Evolutionary conservation across 495 filamentous ascomycete genomes (phyloP).

Genomic region (Pseudotulostoma volvatum): DNA sequence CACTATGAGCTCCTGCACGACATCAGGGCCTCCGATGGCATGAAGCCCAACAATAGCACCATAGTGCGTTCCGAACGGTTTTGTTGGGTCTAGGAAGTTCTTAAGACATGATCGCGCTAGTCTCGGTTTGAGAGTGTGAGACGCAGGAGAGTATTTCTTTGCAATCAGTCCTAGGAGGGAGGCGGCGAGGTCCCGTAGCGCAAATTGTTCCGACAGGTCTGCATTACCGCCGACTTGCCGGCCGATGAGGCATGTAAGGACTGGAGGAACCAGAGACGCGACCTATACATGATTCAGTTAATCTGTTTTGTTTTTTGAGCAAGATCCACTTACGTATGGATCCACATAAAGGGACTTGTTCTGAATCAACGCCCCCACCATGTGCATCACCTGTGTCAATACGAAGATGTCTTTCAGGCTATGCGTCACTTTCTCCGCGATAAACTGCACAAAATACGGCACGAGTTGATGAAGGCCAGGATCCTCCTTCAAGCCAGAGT

Average conservation of each 20-base stretch:
- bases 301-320: not conserved
- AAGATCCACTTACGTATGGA: conserved; percentile 49
- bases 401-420: conserved; percentile 71
- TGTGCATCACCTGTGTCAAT: conserved; percentile 76
- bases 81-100: conserved; percentile 68
- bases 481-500: conserved; percentile 67
- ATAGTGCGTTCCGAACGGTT: conserved; percentile 66
- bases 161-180: conserved; percentile 58
- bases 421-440: conserved; percentile 87
- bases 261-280: conserved; percentile 67
- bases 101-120: conserved; percentile 86
- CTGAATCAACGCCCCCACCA: conserved; percentile 64
- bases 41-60: conserved; percentile 68
- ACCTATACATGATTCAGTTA: conserved; percentile 18
- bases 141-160: conserved; percentile 55
- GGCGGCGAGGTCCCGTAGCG: conserved; percentile 69
- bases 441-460: conserved; percentile 90
- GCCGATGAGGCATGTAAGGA: conserved; percentile 80
- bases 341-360: conserved; percentile 74
- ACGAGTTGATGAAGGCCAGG: conserved; percentile 87
- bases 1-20: conserved; percentile 62
- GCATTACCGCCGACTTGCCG: conserved; percentile 52
- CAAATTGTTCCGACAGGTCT: conserved; percentile 47
- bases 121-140: conserved; percentile 63
- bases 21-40: conserved; percentile 58